Percentiles rank a stretch among this genome's conserved stretches.
These are phyloP conservation scores for Taiozyma onychis DNA, from an alignment of 1,139 yeast genomes.

Conservation along the genomic window DNA sequence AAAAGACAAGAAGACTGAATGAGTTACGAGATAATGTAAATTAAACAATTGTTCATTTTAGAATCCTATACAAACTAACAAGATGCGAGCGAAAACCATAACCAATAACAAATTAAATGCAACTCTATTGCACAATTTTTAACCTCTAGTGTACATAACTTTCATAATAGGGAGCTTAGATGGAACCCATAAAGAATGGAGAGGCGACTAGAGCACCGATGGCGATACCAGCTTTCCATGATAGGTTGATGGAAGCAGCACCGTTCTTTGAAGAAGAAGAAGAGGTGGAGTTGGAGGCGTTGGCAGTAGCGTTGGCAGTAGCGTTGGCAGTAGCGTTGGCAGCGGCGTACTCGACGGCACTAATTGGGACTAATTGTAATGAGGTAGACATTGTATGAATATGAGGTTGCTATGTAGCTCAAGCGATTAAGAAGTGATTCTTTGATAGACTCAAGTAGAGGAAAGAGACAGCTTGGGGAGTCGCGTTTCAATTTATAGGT, in stretches of 20 bases:
- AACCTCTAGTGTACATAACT: background rate
- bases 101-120: background rate
- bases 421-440: conserved; percentile 1
- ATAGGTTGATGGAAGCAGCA: conserved; percentile 16
- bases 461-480: background rate
- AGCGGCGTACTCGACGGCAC: conserved; percentile 24
- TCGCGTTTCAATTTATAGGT: background rate
- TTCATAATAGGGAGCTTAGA: conserved; percentile 7
- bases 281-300: conserved; percentile 16
- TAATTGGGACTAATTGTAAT: conserved; percentile 19
- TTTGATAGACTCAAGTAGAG: background rate
- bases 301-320: conserved; percentile 18
- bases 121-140: conserved; percentile 1
- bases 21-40: background rate
- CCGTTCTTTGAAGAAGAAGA: conserved; percentile 14
- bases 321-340: conserved; percentile 13
- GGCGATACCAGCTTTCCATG: conserved; percentile 23
- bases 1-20: background rate
- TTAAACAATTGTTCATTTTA: background rate
- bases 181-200: conserved; percentile 21
- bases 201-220: conserved; percentile 22
- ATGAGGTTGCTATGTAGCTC: background rate
- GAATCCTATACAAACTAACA: background rate
- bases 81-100: background rate
- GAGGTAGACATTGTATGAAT: conserved; percentile 5